These are phyloP conservation scores for Dioscorea dumetorum DNA, from an alignment of 106 monocot species.

Conservation along the genomic window DNA sequence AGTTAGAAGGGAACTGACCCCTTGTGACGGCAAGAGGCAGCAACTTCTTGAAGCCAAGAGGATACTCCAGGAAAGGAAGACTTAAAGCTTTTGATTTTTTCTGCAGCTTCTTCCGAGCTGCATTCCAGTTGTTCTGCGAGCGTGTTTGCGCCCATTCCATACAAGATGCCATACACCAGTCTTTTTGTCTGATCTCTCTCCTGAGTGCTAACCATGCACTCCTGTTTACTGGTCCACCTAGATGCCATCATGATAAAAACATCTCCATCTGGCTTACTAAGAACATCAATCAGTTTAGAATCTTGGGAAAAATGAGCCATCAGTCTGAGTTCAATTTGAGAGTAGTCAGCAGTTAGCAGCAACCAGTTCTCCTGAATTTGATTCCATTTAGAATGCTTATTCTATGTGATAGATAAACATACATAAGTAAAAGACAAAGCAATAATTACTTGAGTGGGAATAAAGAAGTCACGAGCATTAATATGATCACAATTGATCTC, in stretches of 20 bases:
- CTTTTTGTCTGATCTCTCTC: slow-evolving; percentile 91
- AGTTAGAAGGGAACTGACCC: slow-evolving; percentile 39
- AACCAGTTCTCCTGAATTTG: slow-evolving; percentile 79
- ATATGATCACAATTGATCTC: slow-evolving; percentile 44
- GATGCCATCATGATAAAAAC: slow-evolving; percentile 87
- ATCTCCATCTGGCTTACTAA: slow-evolving; percentile 90
- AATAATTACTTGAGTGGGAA: slow-evolving; percentile 72
- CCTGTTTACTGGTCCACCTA: slow-evolving; percentile 72
- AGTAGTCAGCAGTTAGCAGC: slow-evolving; percentile 92
- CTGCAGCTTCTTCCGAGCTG: slow-evolving; percentile 56
- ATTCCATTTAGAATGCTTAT: too few species aligned
- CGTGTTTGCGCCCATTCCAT: slow-evolving; percentile 90
- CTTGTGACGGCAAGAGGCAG: slow-evolving; percentile 60
- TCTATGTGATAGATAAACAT: too few species aligned
- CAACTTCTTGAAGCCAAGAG: slow-evolving; percentile 76
- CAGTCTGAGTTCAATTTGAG: slow-evolving; percentile 86
- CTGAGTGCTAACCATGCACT: slow-evolving; percentile 37
- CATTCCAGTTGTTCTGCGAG: slow-evolving; percentile 90
- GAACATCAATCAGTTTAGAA: slow-evolving; percentile 59
- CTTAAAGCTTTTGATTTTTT: slow-evolving; percentile 81
- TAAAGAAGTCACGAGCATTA: slow-evolving; percentile 90
- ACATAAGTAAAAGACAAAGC: too few species aligned
- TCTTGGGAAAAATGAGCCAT: slow-evolving; percentile 97
- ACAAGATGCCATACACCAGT: slow-evolving; percentile 91
- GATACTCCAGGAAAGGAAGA: slow-evolving; percentile 78